phyloP scores from a whole-genome alignment of 2,329 filamentous ascomycete species.

The Alternaria sp. region DNA sequence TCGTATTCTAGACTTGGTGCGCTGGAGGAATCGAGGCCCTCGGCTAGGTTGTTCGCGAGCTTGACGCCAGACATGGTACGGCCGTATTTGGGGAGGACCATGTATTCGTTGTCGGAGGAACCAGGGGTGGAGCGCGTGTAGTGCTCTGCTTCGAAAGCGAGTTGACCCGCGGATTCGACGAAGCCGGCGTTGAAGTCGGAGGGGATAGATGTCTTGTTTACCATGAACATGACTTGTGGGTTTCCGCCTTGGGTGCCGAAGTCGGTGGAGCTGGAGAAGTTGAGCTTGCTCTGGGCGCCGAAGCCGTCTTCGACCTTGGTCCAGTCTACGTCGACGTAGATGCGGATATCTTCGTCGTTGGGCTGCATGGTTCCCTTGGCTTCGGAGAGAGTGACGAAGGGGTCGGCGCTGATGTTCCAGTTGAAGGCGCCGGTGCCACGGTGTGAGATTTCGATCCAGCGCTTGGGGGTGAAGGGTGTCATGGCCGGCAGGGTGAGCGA shows the following conservation, averaged over 20 bases:
- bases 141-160: constrained; percentile 49
- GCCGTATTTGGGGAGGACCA: constrained; percentile 43
- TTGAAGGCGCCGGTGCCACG: constrained; percentile 39
- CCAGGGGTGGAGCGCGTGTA: constrained; percentile 40
- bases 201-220: constrained; percentile 46
- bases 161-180: constrained; percentile 43
- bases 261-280: constrained; percentile 41
- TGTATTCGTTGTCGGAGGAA: constrained; percentile 35
- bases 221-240: constrained; percentile 40
- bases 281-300: constrained; percentile 40
- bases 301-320: constrained; percentile 33
- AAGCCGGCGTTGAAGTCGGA: constrained; percentile 42
- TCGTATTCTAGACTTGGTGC: constrained; percentile 47
- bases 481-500: constrained; percentile 40
- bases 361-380: constrained; percentile 40
- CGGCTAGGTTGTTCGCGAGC: constrained; percentile 34
- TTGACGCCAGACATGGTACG: constrained; percentile 47
- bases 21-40: constrained; percentile 34
- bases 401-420: constrained; percentile 47
- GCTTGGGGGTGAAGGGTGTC: constrained; percentile 43
- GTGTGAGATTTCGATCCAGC: constrained; percentile 48
- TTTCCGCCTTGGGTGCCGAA: constrained; percentile 48
- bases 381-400: constrained; percentile 47
- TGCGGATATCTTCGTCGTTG: constrained; percentile 39
- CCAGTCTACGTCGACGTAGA: constrained; percentile 50